Evolutionary conservation across 2,329 filamentous ascomycete species (phyloP).

Genomic region (Hymenoscyphus albidus): DNA sequence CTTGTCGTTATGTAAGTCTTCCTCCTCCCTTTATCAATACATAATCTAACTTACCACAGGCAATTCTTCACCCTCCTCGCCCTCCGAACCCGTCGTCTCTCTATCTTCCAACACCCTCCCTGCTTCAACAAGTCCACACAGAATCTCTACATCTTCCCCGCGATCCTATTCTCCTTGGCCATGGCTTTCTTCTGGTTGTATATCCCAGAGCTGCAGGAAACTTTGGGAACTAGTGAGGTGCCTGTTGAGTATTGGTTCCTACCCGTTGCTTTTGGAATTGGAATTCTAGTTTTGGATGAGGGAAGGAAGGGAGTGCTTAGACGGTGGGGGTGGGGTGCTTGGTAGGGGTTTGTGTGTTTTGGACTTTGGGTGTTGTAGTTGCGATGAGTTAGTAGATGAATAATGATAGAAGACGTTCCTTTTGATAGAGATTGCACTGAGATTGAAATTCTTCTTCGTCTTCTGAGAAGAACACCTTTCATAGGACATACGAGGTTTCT

Average conservation of each 20-base stretch:
- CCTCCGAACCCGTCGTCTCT: conserved; percentile 59
- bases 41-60: conserved; percentile 31
- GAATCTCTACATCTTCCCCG: conserved; percentile 67
- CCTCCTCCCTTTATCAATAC: background rate
- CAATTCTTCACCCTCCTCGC: conserved; percentile 75
- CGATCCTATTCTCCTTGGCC: conserved; percentile 63
- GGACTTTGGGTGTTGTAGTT: background rate
- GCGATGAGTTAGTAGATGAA: background rate
- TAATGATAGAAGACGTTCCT: background rate
- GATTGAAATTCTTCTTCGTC: no score
- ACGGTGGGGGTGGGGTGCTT: conserved; percentile 58
- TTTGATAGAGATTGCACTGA: no score
- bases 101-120: conserved; percentile 70
- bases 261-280: conserved; percentile 67
- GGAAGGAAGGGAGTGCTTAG: conserved; percentile 59
- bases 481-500: no score
- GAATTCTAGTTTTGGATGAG: conserved; percentile 63
- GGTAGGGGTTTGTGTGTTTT: conserved; percentile 43
- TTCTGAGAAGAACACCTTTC: no score
- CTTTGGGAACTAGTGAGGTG: conserved; percentile 58
- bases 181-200: conserved; percentile 71
- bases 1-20: conserved; percentile 68
- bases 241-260: conserved; percentile 74
- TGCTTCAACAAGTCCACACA: conserved; percentile 59
- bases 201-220: conserved; percentile 58